phyloP scores from a whole-genome alignment of 257 asterid genomes.

The Marsdenia floribunda region DNA sequence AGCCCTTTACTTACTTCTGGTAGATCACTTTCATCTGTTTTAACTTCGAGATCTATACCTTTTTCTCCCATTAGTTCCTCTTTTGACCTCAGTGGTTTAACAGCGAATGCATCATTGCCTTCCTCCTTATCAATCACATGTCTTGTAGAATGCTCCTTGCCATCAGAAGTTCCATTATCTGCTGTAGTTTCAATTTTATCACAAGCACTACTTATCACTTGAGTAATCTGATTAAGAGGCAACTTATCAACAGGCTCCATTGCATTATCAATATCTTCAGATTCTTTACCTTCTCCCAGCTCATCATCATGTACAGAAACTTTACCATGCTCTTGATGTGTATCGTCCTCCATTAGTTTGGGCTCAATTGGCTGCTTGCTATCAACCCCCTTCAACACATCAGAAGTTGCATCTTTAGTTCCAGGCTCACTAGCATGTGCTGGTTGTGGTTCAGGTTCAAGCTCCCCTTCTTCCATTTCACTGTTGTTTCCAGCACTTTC shows the following conservation, averaged over 20 bases:
- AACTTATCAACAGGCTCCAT: constrained; percentile 31
- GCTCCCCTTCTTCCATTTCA: constrained; percentile 96
- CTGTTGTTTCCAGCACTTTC: constrained; percentile 63
- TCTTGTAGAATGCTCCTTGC: constrained; percentile 25
- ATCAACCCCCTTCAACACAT: constrained; percentile 31
- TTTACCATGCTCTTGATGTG: constrained; percentile 30
- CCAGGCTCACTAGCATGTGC: constrained; percentile 31
- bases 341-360: constrained; percentile 27
- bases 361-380: constrained; percentile 22
- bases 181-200: constrained; percentile 32
- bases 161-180: constrained; percentile 34
- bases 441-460: constrained; percentile 80
- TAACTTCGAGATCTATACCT: constrained; percentile 30
- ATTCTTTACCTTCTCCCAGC: constrained; percentile 30
- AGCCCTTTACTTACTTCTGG: constrained; percentile 28
- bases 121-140: constrained; percentile 43
- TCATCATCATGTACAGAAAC: constrained; percentile 31
- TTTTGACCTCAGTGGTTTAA: constrained; percentile 32
- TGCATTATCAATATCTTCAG: constrained; percentile 33
- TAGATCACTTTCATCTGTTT: constrained; percentile 32
- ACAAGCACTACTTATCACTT: constrained; percentile 22
- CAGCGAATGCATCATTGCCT: constrained; percentile 28
- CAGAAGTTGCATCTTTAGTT: constrained; percentile 40
- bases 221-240: constrained; percentile 30
- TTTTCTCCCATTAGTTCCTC: constrained; percentile 42